A percentile compares a stretch with the other conserved stretches of the same genome.
Conservation (phyloP, 1,139 yeast genomes). For the Candida gigantensis region DNA sequence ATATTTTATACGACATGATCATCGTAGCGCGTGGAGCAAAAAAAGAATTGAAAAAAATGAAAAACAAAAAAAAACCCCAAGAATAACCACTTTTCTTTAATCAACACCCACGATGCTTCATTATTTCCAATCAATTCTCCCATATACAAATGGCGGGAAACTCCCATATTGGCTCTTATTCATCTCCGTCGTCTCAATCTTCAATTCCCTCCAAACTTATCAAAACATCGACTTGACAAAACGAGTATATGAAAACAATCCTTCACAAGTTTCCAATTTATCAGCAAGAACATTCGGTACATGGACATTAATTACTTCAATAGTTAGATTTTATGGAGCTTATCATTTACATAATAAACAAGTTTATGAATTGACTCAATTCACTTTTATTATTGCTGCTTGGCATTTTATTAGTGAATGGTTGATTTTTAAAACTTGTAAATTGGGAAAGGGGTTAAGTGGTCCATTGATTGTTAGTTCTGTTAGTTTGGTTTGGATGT, state of each 20-base stretch:
- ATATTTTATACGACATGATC: too few relatives aligned
- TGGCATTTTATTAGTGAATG: constrained; percentile 84
- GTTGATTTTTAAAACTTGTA: constrained; percentile 75
- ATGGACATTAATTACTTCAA: constrained; percentile 88
- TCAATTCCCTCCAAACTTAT: constrained; percentile 91
- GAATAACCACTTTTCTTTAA: neutral
- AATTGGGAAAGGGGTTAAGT: constrained; percentile 80
- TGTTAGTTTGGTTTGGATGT: constrained; percentile 62
- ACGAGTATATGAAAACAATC: constrained; percentile 61
- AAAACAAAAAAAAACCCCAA: neutral
- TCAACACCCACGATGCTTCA: constrained; percentile 15
- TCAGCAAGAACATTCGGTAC: constrained; percentile 97
- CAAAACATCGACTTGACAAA: constrained; percentile 59
- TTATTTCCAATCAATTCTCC: constrained; percentile 24
- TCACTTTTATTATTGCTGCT: constrained; percentile 83
- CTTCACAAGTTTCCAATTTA: constrained; percentile 60
- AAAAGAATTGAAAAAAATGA: neutral
- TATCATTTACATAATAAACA: constrained; percentile 66
- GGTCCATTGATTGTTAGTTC: constrained; percentile 80
- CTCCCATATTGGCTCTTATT: constrained; percentile 51
- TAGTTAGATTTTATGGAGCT: constrained; percentile 87
- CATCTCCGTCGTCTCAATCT: constrained; percentile 84
- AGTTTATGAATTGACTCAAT: constrained; percentile 75
- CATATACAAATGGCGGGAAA: constrained; percentile 36
- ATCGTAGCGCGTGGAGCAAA: too few relatives aligned